Percentiles rank a stretch among this genome's conserved stretches.
phyloP scores from a whole-genome alignment of 1,139 yeast species.

The Suhomyces bokatorum region DNA sequence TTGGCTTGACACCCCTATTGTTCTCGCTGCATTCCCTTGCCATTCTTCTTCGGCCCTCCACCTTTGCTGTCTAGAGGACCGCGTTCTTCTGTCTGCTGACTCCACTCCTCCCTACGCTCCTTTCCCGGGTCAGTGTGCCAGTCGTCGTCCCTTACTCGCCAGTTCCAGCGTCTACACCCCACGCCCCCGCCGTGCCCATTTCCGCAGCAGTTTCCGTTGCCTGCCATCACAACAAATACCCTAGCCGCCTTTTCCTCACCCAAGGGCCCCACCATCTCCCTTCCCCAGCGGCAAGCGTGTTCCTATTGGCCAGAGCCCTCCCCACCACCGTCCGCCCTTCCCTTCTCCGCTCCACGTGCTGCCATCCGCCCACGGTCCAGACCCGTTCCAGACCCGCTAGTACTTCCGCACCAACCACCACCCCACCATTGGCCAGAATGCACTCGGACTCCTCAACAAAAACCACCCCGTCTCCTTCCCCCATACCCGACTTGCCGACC shows the following conservation, averaged over 20 bases:
- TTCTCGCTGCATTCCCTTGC: background rate
- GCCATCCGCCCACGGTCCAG: too few relatives aligned
- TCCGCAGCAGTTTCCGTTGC: too few relatives aligned
- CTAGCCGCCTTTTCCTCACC: too few relatives aligned
- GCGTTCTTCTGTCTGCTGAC: background rate
- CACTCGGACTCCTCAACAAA: background rate
- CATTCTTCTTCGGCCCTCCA: background rate
- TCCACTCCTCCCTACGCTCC: background rate
- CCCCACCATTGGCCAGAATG: background rate
- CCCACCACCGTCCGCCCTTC: too few relatives aligned
- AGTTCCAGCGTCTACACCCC: too few relatives aligned
- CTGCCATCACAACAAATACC: too few relatives aligned
- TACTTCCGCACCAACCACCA: background rate
- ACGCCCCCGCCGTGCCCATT: too few relatives aligned
- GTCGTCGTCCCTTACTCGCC: background rate
- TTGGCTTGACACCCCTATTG: constrained; percentile 5
- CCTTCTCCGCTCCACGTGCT: too few relatives aligned
- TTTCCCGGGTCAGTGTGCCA: background rate
- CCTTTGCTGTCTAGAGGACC: background rate
- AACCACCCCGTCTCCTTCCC: background rate
- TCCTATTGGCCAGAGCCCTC: too few relatives aligned
- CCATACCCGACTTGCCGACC: background rate
- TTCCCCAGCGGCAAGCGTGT: too few relatives aligned
- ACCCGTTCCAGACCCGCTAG: too few relatives aligned
- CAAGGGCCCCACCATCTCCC: too few relatives aligned